Evolutionary conservation across 257 asterid genomes (phyloP).

Genomic region (Capsicum rhomboideum): DNA sequence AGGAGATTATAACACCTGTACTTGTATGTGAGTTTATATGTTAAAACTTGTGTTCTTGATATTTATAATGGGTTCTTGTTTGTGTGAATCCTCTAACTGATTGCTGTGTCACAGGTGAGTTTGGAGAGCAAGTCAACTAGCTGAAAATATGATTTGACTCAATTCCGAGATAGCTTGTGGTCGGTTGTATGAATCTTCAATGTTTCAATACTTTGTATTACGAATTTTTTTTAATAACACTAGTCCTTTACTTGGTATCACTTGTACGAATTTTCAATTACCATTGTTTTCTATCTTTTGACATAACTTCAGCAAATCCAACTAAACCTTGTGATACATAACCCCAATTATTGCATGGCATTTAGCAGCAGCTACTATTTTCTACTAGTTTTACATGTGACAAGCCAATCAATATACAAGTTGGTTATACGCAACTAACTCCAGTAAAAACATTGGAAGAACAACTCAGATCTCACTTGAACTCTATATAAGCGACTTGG

Average conservation of each 20-base stretch:
- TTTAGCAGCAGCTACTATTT: neutral
- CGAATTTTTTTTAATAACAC: neutral
- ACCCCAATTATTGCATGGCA: neutral
- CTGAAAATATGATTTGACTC: neutral
- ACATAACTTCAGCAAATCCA: neutral
- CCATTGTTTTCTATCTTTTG: neutral
- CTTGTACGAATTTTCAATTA: neutral
- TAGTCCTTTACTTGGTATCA: neutral
- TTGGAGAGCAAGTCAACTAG: neutral
- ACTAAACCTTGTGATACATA: neutral
- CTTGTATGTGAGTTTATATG: neutral
- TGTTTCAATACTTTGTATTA: neutral
- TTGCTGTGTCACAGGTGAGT: neutral
- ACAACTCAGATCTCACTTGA: neutral
- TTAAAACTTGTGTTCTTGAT: neutral
- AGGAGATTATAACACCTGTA: neutral
- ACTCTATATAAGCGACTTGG: neutral
- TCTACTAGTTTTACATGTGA: neutral
- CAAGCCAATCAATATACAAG: neutral
- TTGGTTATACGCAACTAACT: neutral
- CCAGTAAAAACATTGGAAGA: neutral
- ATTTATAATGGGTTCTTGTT: neutral
- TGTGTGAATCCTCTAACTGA: neutral
- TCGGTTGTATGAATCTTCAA: neutral
- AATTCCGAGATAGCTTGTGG: too few species aligned